Base-by-base conservation (phyloP, 257 asterid genomes). In the Solanum piurae region DNA sequence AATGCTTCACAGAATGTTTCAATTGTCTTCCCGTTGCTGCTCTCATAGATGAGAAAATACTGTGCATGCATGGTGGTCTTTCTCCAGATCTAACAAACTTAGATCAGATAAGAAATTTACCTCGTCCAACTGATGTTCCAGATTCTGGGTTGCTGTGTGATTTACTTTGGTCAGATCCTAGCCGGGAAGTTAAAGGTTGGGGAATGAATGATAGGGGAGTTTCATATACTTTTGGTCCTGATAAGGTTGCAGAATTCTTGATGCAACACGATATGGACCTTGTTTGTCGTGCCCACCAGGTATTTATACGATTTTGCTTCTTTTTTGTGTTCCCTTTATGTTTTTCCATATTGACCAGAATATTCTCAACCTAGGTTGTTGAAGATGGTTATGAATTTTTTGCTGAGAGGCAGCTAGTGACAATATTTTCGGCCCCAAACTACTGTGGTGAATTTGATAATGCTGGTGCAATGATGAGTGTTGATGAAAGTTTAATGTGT, bases 391-490 rank as follows among this genome's bases (percentile, higher is more conserved):
- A 95, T 89, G 98, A 94, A 74, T 95, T 95, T 89, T 95, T 95
- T 5, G 97, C 98, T 79, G 96, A 95, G 18, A 94, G 97, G 93
- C 97, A 93, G 90, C 93, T 95, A 75, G 98, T 95, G 75, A 95
- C 98, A 36, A 92, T 95, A 90, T 95, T 95, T 90, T 95, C 98
- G 87, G 97, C 98, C 79, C 97, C 98, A 84, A 94, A 95, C 91
- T 95, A 94, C 88, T 94, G 97, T 83, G 98, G 98, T 37, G 96
- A 95, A 92, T 95, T 94, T 84, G 97, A 94, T 84, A 95, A 95
- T 92, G 97, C 98, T 86, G 98, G 98, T 31, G 97, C 98, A 86
- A 92, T 95, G 94, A 94, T 95, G 98, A 95, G 96, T 86, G 97
- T 95, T 76, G 97, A 95, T 88, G 98, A 95, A 89, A 94, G 95